phyloP scores from a whole-genome alignment of 2,329 filamentous ascomycete genomes.

The Pestalotiopsis sp. region DNA sequence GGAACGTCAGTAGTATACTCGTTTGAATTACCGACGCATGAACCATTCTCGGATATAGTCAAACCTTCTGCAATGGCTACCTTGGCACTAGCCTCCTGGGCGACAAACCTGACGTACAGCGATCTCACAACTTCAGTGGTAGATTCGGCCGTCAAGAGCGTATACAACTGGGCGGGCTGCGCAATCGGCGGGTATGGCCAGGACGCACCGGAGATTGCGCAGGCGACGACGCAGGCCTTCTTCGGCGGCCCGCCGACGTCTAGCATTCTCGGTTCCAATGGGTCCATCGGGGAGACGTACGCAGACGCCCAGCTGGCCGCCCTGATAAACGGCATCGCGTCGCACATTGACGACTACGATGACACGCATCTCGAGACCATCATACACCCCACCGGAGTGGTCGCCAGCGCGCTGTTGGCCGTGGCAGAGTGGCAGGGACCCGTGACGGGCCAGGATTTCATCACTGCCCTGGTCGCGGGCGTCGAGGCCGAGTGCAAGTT shows the following conservation, averaged over 20 bases:
- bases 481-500: conserved; percentile 54
- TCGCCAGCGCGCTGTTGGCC: conserved; percentile 49
- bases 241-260: conserved; percentile 32
- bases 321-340: conserved; percentile 54
- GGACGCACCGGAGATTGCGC: conserved; percentile 37
- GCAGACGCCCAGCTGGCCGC: conserved; percentile 50
- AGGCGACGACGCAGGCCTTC: conserved; percentile 24
- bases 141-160: conserved; percentile 43
- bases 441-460: conserved; percentile 44
- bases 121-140: conserved; percentile 40
- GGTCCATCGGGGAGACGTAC: conserved; percentile 18
- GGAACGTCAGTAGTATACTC: not conserved
- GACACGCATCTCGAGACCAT: conserved; percentile 57
- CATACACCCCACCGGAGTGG: conserved; percentile 54
- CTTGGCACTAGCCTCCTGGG: conserved; percentile 46
- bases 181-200: conserved; percentile 50
- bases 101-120: conserved; percentile 38
- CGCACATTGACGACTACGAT: conserved; percentile 57
- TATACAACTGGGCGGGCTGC: conserved; percentile 57
- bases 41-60: not conserved
- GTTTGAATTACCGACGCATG: not conserved
- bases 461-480: conserved; percentile 51
- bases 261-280: conserved; percentile 32
- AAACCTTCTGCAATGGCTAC: conserved; percentile 41
- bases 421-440: conserved; percentile 40